Percentiles rank a stretch among this genome's conserved stretches.
Conservation (phyloP, 257 asterid genomes). For the Salvia hispanica region DNA sequence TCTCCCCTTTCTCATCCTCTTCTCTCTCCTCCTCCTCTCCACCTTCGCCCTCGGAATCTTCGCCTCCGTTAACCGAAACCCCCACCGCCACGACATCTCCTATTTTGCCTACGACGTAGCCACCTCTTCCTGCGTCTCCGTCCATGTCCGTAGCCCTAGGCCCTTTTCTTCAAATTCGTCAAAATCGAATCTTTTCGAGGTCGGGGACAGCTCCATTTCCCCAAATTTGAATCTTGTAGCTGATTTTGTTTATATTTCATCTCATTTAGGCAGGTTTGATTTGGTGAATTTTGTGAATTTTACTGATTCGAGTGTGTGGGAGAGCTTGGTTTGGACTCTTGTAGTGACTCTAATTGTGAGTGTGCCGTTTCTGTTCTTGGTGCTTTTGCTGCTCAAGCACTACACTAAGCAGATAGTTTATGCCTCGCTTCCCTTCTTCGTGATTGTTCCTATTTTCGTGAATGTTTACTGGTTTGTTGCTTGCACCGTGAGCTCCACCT, state of each 20-base stretch:
- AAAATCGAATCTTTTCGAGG: constrained; percentile 8
- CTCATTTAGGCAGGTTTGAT: constrained; percentile 31
- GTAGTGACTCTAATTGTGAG: constrained; percentile 69
- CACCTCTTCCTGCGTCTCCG: constrained; percentile 59
- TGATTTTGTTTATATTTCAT: constrained; percentile 12
- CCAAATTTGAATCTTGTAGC: constrained; percentile 6
- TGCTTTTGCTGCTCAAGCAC: constrained; percentile 73
- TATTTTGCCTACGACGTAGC: constrained; percentile 55
- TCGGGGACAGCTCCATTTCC: neutral
- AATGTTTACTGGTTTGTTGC: constrained; percentile 93
- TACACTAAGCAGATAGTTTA: constrained; percentile 91
- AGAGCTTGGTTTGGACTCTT: constrained; percentile 82
- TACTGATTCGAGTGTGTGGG: constrained; percentile 43
- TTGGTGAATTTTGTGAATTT: constrained; percentile 34
- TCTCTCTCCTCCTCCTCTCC: constrained; percentile 55
- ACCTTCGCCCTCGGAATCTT: constrained; percentile 83
- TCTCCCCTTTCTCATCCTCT: constrained; percentile 66
- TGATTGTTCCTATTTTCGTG: constrained; percentile 69
- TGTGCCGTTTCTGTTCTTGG: constrained; percentile 56
- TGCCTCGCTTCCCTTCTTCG: constrained; percentile 76
- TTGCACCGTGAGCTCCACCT: constrained; percentile 69
- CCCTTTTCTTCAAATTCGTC: constrained; percentile 21
- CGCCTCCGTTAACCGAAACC: constrained; percentile 71
- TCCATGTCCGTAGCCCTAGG: constrained; percentile 3
- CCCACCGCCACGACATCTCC: constrained; percentile 54